These are phyloP conservation scores for Straminergon stramineum DNA, from an alignment of 225 moss, liverwort and hornwort species.

Conservation along the genomic window DNA sequence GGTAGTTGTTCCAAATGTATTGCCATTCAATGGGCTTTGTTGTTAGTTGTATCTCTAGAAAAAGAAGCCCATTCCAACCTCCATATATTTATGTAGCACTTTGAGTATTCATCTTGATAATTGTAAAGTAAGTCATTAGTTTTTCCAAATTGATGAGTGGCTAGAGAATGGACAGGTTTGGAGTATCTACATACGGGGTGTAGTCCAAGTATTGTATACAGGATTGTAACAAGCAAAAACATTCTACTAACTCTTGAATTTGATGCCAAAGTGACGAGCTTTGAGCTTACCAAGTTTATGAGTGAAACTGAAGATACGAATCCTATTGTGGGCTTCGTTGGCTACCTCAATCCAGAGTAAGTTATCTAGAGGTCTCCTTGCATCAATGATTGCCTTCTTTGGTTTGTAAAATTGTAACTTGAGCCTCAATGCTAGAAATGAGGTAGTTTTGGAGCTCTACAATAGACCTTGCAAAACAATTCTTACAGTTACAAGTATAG, in stretches of 20 bases:
- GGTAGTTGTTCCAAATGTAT: background rate
- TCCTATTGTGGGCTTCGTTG: accelerated
- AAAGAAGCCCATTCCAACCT: too few species aligned
- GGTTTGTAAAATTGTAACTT: background rate
- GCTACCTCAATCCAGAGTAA: background rate
- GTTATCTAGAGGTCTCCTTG: background rate
- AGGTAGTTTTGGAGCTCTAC: background rate
- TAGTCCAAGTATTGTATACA: background rate
- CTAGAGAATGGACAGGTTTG: background rate
- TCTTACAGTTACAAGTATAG: background rate
- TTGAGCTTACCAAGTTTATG: background rate
- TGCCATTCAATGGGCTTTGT: background rate
- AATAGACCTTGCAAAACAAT: background rate
- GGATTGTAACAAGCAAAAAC: background rate
- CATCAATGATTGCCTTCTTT: background rate
- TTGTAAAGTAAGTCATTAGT: background rate
- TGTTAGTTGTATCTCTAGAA: background rate
- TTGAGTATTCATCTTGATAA: background rate
- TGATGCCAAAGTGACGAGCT: background rate
- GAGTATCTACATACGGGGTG: background rate
- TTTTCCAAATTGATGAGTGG: background rate
- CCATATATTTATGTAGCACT: background rate
- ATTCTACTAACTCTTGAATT: background rate
- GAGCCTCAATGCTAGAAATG: too few species aligned
- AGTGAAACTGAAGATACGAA: too few species aligned